Conservation (phyloP, 1,284 basidiomycete species). For the Xanthoconium separans region DNA sequence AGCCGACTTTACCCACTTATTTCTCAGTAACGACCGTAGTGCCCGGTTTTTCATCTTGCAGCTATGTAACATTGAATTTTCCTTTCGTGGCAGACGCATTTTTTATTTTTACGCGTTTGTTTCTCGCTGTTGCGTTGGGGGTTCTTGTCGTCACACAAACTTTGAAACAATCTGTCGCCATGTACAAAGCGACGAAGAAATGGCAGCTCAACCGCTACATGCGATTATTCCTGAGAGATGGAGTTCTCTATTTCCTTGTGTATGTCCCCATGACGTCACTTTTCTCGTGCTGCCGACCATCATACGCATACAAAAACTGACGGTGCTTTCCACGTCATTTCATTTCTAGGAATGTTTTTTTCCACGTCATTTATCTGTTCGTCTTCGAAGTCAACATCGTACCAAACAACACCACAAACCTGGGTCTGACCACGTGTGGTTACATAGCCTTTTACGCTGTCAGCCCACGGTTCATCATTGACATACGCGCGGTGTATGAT, state of each 20-base stretch:
- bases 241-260: background rate
- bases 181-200: background rate
- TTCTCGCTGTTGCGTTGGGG: background rate
- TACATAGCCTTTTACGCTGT: background rate
- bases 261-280: background rate
- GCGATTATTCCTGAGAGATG: background rate
- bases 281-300: too few species aligned
- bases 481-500: constrained; percentile 8
- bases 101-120: background rate
- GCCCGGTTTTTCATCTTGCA: background rate
- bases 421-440: background rate
- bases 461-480: constrained; percentile 8
- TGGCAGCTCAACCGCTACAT: background rate
- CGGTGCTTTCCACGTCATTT: too few species aligned
- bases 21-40: background rate
- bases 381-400: background rate
- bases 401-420: background rate
- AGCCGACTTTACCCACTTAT: background rate
- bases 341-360: background rate
- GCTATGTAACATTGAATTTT: too few species aligned
- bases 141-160: background rate
- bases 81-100: background rate
- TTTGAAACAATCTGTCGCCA: background rate
- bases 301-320: too few species aligned
- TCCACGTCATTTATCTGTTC: background rate